Conservation (phyloP, 2,329 filamentous ascomycete genomes). For the Aschersonia sp. region DNA sequence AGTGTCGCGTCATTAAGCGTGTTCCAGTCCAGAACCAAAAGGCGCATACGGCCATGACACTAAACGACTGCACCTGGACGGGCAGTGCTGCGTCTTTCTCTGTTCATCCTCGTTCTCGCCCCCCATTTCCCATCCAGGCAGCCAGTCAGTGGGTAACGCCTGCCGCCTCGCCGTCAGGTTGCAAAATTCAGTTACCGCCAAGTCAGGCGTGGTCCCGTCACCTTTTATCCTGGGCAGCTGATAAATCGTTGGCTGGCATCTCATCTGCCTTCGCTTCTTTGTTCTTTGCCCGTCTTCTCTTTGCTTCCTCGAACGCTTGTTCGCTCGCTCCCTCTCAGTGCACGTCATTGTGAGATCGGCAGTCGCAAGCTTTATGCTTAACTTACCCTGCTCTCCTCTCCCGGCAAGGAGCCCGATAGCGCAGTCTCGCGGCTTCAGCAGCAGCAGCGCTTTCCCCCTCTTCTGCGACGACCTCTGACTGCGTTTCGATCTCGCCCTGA, state of each 20-base stretch:
- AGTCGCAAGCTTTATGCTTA: too few relatives aligned
- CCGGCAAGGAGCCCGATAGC: too few relatives aligned
- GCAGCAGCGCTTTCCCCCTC: too few relatives aligned
- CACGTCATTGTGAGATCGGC: background rate
- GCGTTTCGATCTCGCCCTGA: background rate
- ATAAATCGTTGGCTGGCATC: slow-evolving; percentile 14
- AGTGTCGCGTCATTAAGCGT: too few relatives aligned
- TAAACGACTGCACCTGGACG: background rate
- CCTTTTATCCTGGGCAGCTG: slow-evolving; percentile 8
- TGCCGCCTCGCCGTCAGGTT: background rate
- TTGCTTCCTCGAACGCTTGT: background rate
- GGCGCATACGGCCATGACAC: too few relatives aligned
- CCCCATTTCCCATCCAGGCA: background rate
- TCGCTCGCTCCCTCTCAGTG: background rate
- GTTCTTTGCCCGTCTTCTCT: background rate
- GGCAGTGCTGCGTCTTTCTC: background rate
- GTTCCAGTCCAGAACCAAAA: too few relatives aligned
- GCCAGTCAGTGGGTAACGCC: background rate
- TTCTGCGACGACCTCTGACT: too few relatives aligned
- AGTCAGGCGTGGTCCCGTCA: background rate
- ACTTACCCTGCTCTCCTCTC: too few relatives aligned
- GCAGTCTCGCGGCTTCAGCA: too few relatives aligned
- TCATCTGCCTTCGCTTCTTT: background rate
- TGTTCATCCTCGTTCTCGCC: background rate
- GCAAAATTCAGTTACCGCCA: background rate